phyloP scores from a whole-genome alignment of 306 rosid species.

The Gynostemma pentaphyllum region DNA sequence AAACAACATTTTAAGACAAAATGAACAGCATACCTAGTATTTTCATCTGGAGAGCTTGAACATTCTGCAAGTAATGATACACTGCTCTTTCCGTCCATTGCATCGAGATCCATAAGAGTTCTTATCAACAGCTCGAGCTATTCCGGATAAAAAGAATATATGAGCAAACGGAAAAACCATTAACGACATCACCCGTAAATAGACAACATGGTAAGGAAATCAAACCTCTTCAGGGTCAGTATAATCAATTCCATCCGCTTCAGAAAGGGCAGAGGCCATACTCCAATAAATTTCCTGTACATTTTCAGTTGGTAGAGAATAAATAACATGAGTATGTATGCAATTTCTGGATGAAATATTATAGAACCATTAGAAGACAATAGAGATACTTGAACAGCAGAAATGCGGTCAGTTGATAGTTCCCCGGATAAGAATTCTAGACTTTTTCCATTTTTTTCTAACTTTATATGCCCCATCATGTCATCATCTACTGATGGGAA shows the following conservation, averaged over 20 bases:
- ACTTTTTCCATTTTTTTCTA: slow-evolving; percentile 62
- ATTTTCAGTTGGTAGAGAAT: not conserved
- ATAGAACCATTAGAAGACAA: not conserved
- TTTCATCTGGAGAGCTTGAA: slow-evolving; percentile 81
- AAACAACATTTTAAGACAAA: not conserved
- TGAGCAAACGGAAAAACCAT: slow-evolving; percentile 8
- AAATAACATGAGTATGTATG: slow-evolving; percentile 14
- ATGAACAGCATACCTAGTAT: slow-evolving; percentile 54
- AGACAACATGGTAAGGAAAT: not conserved
- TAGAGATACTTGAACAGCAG: slow-evolving; percentile 64
- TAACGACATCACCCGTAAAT: slow-evolving; percentile 4
- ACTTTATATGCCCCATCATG: slow-evolving; percentile 35
- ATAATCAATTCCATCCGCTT: slow-evolving; percentile 94
- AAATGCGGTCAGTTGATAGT: slow-evolving; percentile 52
- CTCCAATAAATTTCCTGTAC: slow-evolving; percentile 89
- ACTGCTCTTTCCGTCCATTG: slow-evolving; percentile 91
- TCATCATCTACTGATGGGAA: slow-evolving; percentile 31
- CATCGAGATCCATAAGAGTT: slow-evolving; percentile 89
- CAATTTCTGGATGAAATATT: slow-evolving; percentile 4
- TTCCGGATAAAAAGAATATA: slow-evolving; percentile 13
- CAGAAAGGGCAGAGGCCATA: slow-evolving; percentile 85
- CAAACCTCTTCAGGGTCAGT: slow-evolving; percentile 95
- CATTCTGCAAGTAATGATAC: slow-evolving; percentile 75
- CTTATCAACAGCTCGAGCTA: slow-evolving; percentile 88
- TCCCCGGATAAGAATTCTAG: slow-evolving; percentile 60